Evolutionary conservation across 2,329 filamentous ascomycete genomes (phyloP), one percentile per base, ranked within the genome.

Genomic region (Stemphylium vesicarium): DNA sequence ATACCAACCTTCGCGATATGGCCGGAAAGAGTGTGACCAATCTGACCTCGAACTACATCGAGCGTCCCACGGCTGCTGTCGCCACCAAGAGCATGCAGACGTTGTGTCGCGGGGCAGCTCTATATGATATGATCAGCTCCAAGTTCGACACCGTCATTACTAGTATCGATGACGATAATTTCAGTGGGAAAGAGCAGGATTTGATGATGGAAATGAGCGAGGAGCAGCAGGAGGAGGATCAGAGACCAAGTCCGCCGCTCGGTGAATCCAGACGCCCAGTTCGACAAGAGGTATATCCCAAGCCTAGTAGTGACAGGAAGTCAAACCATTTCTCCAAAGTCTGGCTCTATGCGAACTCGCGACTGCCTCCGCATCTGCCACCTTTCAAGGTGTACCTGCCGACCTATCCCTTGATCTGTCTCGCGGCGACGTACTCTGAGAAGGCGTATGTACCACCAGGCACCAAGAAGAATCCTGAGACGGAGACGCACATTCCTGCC

Each of bases 341-440:
- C 12, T 88, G 92, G 66, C 77, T 87, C 1, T 96, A 96, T 70
- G 82, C 85, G 40, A 96, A 96, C 71, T 90, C 91, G 2, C 85
- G 84, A 52, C 78, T 96, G 4, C 89, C 91, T 0, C 78, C 82
- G 32, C 79, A 88, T 56, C 79, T 96, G 1, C 85, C 87, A 0
- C 84, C 86, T 0, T 81, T 95, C 42, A 85, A 84, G 65, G 77
- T 94, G 82, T 89, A 91, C 68, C 84, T 91, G 37, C 81, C 88
- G 0, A 92, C 89, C 0, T 96, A 88, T 75, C 90, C 88, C 1
- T 81, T 96, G 4, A 79, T 96, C 38, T 92, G 88, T 66, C 81
- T 94, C 9, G 92, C 92, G 2, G 90, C 91, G 0, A 85, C 88
- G 57, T 93, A 92, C 71, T 90, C 91, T 0, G 84, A 89, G 58